A percentile compares a stretch with the other conserved stretches of the same genome.
Conservation (phyloP, 2,329 filamentous ascomycete species). For the Phialemoniopsis sp. region DNA sequence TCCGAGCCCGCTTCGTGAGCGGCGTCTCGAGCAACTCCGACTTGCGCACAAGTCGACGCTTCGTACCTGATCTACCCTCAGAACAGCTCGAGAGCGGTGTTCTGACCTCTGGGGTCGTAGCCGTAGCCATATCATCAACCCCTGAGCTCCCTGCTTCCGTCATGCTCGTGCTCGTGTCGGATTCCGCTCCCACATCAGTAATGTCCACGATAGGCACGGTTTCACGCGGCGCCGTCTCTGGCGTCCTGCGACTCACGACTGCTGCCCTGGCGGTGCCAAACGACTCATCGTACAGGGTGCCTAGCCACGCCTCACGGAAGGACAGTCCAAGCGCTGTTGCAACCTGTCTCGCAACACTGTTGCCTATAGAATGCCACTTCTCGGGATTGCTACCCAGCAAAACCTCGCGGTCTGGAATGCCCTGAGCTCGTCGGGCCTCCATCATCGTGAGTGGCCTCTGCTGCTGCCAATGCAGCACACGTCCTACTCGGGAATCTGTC, state of each 20-base stretch:
- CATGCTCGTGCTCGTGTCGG: no score
- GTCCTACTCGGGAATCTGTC: constrained; percentile 51
- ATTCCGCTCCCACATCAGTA: no score
- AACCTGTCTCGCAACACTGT: constrained; percentile 69
- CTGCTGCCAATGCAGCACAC: constrained; percentile 62
- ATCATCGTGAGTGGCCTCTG: constrained; percentile 57
- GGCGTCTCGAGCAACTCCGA: no score
- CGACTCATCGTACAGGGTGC: constrained; percentile 23
- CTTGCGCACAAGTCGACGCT: no score
- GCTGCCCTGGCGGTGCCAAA: neutral
- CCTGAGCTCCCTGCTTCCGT: no score
- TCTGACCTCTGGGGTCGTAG: no score
- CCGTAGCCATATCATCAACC: no score
- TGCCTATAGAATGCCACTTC: constrained; percentile 68
- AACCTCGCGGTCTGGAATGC: constrained; percentile 66
- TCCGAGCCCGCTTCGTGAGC: no score
- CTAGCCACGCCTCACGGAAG: constrained; percentile 54
- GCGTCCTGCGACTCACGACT: neutral
- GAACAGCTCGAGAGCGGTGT: no score
- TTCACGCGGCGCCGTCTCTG: neutral
- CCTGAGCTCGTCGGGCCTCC: constrained; percentile 67
- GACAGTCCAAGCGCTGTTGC: constrained; percentile 62
- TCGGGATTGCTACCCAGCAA: constrained; percentile 52
- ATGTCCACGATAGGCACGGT: no score
- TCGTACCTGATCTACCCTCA: no score